phyloP scores from a whole-genome alignment of 805 yeast genomes.

The Ogataea paradorogensis region DNA sequence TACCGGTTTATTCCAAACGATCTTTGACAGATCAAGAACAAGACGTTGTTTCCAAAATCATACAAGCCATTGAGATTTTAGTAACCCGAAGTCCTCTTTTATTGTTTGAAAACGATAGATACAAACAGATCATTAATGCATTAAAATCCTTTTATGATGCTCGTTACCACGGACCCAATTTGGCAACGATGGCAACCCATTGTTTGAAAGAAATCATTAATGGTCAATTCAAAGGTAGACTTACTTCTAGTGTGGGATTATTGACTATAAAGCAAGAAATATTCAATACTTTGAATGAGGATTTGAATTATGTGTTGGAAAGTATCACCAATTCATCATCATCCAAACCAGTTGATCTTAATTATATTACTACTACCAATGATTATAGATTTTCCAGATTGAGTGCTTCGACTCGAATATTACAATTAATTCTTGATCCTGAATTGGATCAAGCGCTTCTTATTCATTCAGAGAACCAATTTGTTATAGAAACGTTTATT shows the following conservation, averaged over 20 bases:
- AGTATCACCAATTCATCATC: slow-evolving; percentile 26
- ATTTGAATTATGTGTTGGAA: slow-evolving; percentile 23
- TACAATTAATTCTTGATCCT: slow-evolving; percentile 27
- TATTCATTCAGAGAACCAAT: slow-evolving; percentile 20
- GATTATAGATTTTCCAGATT: slow-evolving; percentile 25
- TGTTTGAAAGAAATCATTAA: slow-evolving; percentile 25
- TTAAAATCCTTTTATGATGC: slow-evolving; percentile 28
- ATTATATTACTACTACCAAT: slow-evolving; percentile 17
- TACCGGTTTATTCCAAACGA: slow-evolving; percentile 25
- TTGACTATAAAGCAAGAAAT: slow-evolving; percentile 21
- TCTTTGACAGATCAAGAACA: slow-evolving; percentile 15
- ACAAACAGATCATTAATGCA: slow-evolving; percentile 18
- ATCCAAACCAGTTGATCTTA: slow-evolving; percentile 16
- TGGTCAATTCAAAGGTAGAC: slow-evolving; percentile 21
- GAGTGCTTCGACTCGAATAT: slow-evolving; percentile 25
- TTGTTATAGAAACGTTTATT: slow-evolving; percentile 25
- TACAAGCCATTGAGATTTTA: slow-evolving; percentile 26
- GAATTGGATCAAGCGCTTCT: slow-evolving; percentile 20
- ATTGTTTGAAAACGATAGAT: slow-evolving; percentile 24
- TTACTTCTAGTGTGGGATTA: slow-evolving; percentile 25
- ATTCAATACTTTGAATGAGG: slow-evolving; percentile 21
- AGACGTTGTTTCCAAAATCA: slow-evolving; percentile 27
- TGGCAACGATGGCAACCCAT: slow-evolving; percentile 23
- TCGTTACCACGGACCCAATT: slow-evolving; percentile 19
- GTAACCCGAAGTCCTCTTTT: slow-evolving; percentile 25